Evolutionary conservation across 2,329 filamentous ascomycete species (phyloP).

Genomic region (Pseudocercospora fuligena): DNA sequence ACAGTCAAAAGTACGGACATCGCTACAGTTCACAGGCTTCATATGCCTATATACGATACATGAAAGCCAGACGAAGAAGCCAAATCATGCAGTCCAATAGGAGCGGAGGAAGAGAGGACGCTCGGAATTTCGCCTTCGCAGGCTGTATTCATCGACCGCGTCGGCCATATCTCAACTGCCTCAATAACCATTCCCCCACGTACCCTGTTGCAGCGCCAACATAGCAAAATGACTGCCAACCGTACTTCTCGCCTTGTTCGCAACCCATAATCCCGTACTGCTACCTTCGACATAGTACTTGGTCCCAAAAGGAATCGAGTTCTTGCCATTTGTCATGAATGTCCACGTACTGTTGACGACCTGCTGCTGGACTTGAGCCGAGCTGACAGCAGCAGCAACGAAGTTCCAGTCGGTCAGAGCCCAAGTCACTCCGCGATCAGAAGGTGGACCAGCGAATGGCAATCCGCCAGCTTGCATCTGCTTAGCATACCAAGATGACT

Average conservation of each 20-base stretch:
- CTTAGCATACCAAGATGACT: conserved; percentile 32
- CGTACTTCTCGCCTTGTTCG: conserved; percentile 33
- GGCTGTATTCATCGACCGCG: no score
- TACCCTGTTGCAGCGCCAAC: conserved; percentile 30
- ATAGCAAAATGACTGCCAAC: conserved; percentile 35
- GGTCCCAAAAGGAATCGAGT: conserved; percentile 35
- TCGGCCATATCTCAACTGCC: no score
- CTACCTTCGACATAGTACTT: conserved; percentile 32
- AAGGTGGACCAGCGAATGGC: conserved; percentile 29
- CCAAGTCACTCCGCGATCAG: conserved; percentile 32
- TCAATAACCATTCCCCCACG: conserved; percentile 4
- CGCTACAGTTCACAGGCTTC: no score
- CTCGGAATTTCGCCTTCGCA: no score
- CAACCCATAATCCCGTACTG: conserved; percentile 31
- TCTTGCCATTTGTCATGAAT: conserved; percentile 34
- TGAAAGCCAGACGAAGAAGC: no score
- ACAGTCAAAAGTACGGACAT: no score
- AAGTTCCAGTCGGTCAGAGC: conserved; percentile 36
- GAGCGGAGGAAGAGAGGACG: no score
- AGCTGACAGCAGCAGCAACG: conserved; percentile 29
- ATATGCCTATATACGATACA: no score
- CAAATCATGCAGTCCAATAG: no score
- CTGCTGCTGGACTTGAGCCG: conserved; percentile 22
- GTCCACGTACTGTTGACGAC: conserved; percentile 33
- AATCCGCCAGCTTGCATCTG: conserved; percentile 30